These are phyloP conservation scores for Albifimbria verrucaria DNA, from an alignment of 2,329 filamentous ascomycete species.

Conservation along the genomic window DNA sequence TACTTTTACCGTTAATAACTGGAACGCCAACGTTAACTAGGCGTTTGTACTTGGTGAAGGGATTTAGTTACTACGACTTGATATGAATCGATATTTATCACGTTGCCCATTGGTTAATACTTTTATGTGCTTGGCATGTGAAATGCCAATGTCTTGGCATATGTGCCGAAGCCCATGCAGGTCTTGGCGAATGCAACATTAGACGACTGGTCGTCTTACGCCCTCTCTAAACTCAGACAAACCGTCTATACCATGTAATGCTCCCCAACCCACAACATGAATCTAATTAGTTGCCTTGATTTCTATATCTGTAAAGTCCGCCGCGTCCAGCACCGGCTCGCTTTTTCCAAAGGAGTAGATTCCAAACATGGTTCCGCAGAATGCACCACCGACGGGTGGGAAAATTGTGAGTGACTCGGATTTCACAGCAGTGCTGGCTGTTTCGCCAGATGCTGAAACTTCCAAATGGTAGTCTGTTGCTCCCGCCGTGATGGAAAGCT, in stretches of 20 bases:
- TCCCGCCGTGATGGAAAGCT: background rate
- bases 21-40: no score
- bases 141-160: no score
- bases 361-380: constrained; percentile 19
- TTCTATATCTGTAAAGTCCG: constrained; percentile 12
- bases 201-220: background rate
- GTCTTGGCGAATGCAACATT: no score
- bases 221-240: background rate
- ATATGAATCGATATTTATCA: no score
- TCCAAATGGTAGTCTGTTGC: background rate
- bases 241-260: no score
- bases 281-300: background rate
- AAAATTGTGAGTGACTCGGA: constrained; percentile 9
- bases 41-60: no score
- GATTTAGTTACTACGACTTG: no score
- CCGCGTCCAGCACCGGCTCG: constrained; percentile 16
- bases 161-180: no score
- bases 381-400: constrained; percentile 16
- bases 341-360: constrained; percentile 16
- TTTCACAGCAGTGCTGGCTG: background rate
- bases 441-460: background rate
- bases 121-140: no score
- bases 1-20: constrained; percentile 14
- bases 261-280: background rate
- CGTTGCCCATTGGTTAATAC: no score